phyloP scores from a whole-genome alignment of 352 stramenopile species.

The Globisporangium radiosum region DNA sequence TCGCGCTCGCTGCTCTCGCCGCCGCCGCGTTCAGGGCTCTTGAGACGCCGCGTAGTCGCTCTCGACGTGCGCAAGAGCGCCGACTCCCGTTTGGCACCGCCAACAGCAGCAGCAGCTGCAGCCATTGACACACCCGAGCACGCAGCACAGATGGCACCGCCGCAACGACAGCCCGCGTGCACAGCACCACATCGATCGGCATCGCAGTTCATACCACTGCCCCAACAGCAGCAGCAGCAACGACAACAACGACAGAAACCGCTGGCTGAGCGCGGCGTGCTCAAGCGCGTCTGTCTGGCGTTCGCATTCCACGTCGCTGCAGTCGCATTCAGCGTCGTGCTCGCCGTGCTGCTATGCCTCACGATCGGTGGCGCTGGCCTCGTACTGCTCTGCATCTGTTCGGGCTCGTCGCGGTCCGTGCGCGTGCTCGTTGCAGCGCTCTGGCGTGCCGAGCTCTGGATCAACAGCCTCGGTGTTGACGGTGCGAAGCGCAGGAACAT shows the following conservation, averaged over 20 bases:
- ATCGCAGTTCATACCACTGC: no score
- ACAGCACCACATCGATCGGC: not conserved
- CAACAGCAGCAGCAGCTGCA: not conserved
- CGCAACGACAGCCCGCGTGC: not conserved
- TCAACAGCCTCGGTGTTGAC: constrained; percentile 30
- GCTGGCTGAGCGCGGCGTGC: constrained; percentile 15
- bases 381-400: constrained; percentile 39
- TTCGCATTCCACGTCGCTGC: constrained; percentile 55
- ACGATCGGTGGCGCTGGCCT: constrained; percentile 29
- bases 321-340: constrained; percentile 27
- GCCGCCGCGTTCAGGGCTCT: not conserved
- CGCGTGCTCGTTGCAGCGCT: constrained; percentile 44
- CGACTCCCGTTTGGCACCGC: not conserved
- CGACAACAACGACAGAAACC: not conserved
- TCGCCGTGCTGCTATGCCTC: constrained; percentile 31
- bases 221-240: not conserved
- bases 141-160: not conserved
- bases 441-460: constrained; percentile 48
- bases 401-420: constrained; percentile 24
- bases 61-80: not conserved
- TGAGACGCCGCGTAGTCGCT: not conserved
- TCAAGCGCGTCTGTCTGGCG: constrained; percentile 29
- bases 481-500: constrained; percentile 1
- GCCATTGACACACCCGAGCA: no score
- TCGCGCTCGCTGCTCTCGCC: not conserved